phyloP scores from a whole-genome alignment of 2,329 filamentous ascomycete species.

The Corinectria fuckeliana region DNA sequence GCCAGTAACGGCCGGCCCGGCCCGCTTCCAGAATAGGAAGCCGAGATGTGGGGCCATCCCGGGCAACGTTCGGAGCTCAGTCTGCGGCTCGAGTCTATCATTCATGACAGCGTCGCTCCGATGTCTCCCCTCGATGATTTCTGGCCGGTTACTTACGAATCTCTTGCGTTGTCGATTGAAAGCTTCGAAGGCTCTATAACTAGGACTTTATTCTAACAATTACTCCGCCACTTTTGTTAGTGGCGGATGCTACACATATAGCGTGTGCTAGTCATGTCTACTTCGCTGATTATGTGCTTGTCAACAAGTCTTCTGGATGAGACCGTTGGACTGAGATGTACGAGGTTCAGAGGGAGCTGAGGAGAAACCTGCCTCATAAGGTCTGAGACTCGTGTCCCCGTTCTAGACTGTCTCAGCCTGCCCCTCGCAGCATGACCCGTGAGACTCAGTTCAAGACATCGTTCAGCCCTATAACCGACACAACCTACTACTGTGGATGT shows the following conservation, averaged over 20 bases:
- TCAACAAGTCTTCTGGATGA: neutral
- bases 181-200: no score
- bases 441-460: neutral
- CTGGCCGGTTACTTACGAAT: no score
- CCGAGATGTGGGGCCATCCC: neutral
- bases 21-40: neutral
- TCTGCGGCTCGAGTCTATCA: neutral
- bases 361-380: neutral
- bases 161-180: no score
- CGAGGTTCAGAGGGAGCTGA: neutral
- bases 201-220: no score
- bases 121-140: no score
- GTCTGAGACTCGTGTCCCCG: neutral
- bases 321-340: neutral
- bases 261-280: neutral
- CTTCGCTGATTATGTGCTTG: neutral
- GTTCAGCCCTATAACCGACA: neutral
- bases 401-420: neutral
- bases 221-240: no score
- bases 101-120: neutral
- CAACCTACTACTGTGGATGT: neutral
- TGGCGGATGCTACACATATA: neutral
- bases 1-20: neutral
- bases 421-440: no score
- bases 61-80: neutral